Base-by-base conservation (phyloP, 306 rosid genomes). In the Vicia villosa region DNA sequence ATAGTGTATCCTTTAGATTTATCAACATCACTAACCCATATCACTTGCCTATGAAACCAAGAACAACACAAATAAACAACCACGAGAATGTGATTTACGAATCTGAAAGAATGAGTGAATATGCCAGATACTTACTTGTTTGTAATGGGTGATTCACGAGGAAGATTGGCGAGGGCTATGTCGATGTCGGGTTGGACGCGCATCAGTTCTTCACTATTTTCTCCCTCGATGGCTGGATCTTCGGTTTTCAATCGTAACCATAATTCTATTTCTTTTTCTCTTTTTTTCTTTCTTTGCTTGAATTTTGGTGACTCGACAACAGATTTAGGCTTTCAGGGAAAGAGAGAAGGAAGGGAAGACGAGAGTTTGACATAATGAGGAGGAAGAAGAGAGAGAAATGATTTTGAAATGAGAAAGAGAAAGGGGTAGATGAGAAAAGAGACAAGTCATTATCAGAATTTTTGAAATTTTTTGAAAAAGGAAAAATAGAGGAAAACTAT, bases 11-110 rank as follows among this genome's bases (percentile, higher is more conserved):
- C 98, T 78, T 84, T 86, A 41, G 66, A 64, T 77, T 51, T 77
- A 74, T 84, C 89, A 2, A 47, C 83, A 21, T 86, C 96, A 83
- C 91, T 90, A 74, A 85, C 70, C 98, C 98, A 93, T 43, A 93
- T 77, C 38, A 93, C 84, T 83, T 88, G 86, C 86, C 98, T 92
- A 81, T 47, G 63, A 82, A 61, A 26, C 8, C 11, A 15, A 47
- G 5, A 62, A 6, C 20, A 50, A 46, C 30, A 17, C 14, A 8
- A n/a, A 36, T 1, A 10, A 50, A 46, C 5, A 49, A 9, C 10
- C 3, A 8, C 4, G 4, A 14, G 10, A 13, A 10, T 8, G 2
- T 22, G 1, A 62, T 3, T 26, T 7, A 17, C 34, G 34, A 30
- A 30, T 30, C 34, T 4, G 34, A 30, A 30, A 4, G 34, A 30